Evolutionary conservation across 768 basidiomycete genomes (phyloP).

Genomic region (Tylopilus balloui): DNA sequence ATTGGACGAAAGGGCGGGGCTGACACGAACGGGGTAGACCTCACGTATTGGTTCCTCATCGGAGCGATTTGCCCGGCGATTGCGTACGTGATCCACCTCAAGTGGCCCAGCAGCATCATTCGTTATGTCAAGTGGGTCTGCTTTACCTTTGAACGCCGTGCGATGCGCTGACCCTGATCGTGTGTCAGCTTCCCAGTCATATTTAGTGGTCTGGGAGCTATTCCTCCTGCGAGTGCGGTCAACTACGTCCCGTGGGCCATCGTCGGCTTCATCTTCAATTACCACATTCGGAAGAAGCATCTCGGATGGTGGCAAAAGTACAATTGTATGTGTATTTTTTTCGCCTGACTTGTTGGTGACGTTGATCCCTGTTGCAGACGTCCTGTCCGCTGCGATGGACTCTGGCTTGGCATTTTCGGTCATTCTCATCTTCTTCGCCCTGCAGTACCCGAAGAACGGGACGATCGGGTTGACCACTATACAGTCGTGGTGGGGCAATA

Average conservation of each 20-base stretch:
- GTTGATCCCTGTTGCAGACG: slow-evolving; percentile 37
- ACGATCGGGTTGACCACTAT: slow-evolving; percentile 51
- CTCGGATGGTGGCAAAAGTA: slow-evolving; percentile 67
- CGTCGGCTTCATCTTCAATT: slow-evolving; percentile 64
- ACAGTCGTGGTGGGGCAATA: slow-evolving; percentile 72
- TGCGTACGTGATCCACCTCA: slow-evolving; percentile 49
- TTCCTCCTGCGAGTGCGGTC: slow-evolving; percentile 62
- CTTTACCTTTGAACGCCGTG: background rate
- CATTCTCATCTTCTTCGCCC: slow-evolving; percentile 53
- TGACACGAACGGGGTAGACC: slow-evolving; percentile 19
- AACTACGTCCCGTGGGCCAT: slow-evolving; percentile 69
- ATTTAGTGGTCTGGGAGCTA: slow-evolving; percentile 54
- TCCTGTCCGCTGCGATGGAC: slow-evolving; percentile 69
- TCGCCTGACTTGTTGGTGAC: too few relatives aligned
- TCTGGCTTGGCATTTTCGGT: slow-evolving; percentile 59
- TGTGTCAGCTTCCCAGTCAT: slow-evolving; percentile 38
- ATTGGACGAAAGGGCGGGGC: background rate
- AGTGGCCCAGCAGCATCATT: slow-evolving; percentile 59
- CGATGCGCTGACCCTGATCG: background rate
- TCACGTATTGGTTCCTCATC: slow-evolving; percentile 76
- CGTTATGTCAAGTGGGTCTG: slow-evolving; percentile 58
- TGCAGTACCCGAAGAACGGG: slow-evolving; percentile 65
- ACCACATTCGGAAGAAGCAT: slow-evolving; percentile 55
- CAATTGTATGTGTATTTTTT: slow-evolving; percentile 28
- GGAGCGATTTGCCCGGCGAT: slow-evolving; percentile 59